phyloP scores from a whole-genome alignment of 148 eudicot genomes.

The Silene latifolia region DNA sequence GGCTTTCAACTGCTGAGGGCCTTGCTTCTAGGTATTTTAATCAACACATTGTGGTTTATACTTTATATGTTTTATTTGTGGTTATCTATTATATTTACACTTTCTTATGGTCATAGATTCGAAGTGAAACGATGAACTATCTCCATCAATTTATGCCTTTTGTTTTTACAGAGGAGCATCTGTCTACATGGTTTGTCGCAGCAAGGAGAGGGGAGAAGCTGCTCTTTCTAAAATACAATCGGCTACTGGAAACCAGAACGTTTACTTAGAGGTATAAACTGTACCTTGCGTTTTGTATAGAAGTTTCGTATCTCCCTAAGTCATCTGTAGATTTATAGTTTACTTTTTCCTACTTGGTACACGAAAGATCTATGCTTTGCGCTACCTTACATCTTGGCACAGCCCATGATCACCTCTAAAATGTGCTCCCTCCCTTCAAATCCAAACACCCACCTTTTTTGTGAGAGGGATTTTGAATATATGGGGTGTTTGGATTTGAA shows the following conservation, averaged over 20 bases:
- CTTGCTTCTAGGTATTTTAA: conserved; percentile 76
- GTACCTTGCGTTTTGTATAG: neutral
- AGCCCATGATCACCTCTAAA: too few species aligned
- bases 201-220: conserved; percentile 86
- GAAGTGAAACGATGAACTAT: neutral
- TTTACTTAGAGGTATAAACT: conserved; percentile 63
- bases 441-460: too few species aligned
- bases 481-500: too few species aligned
- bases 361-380: too few species aligned
- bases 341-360: too few species aligned
- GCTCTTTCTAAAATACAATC: conserved; percentile 75
- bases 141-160: neutral
- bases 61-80: neutral
- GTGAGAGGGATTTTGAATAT: too few species aligned
- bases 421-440: too few species aligned
- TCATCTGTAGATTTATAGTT: too few species aligned
- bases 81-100: neutral
- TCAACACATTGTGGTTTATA: neutral
- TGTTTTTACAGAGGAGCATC: conserved; percentile 70
- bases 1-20: conserved; percentile 84
- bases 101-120: neutral
- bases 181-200: conserved; percentile 88
- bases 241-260: conserved; percentile 69
- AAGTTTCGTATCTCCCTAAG: too few species aligned
- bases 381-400: too few species aligned